phyloP scores from a whole-genome alignment of 805 yeast genomes.

The Saturnispora silvae region DNA sequence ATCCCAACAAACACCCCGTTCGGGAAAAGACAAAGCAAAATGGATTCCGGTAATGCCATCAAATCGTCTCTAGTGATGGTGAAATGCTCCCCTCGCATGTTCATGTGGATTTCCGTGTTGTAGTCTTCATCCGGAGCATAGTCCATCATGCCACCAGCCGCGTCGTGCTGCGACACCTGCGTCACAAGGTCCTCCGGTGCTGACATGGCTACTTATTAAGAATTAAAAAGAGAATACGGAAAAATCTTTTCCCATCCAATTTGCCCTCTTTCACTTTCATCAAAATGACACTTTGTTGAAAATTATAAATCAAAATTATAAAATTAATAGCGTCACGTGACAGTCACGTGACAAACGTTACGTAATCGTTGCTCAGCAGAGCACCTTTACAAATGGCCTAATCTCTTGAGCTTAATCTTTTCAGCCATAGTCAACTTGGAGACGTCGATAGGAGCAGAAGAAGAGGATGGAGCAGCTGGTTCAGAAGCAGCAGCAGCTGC shows the following conservation, averaged over 20 bases:
- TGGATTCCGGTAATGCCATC: constrained; percentile 85
- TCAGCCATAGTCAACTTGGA: constrained; percentile 13
- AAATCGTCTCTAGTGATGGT: constrained; percentile 79
- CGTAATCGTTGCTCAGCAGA: too few species aligned
- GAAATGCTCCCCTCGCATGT: constrained; percentile 65
- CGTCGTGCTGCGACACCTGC: constrained; percentile 5
- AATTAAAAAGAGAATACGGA: too few species aligned
- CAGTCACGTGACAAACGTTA: too few species aligned
- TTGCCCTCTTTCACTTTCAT: too few species aligned
- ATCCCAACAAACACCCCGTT: constrained; percentile 79
- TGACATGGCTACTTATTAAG: constrained; percentile 1
- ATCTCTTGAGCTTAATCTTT: constrained; percentile 13
- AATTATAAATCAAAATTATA: too few species aligned
- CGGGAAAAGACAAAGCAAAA: constrained; percentile 77
- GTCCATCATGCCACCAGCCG: not conserved
- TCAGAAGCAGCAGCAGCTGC: constrained; percentile 7
- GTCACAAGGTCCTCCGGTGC: constrained; percentile 7
- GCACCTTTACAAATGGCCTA: too few species aligned
- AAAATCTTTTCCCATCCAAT: not conserved
- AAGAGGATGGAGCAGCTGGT: constrained; percentile 1
- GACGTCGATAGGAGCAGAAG: not conserved
- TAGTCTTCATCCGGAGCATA: constrained; percentile 30
- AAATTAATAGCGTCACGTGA: too few species aligned
- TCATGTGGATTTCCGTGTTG: constrained; percentile 62
- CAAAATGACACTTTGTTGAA: too few species aligned